Base-by-base conservation (phyloP, 1,139 yeast species). In the Yamadazyma kanchanaburiensis region DNA sequence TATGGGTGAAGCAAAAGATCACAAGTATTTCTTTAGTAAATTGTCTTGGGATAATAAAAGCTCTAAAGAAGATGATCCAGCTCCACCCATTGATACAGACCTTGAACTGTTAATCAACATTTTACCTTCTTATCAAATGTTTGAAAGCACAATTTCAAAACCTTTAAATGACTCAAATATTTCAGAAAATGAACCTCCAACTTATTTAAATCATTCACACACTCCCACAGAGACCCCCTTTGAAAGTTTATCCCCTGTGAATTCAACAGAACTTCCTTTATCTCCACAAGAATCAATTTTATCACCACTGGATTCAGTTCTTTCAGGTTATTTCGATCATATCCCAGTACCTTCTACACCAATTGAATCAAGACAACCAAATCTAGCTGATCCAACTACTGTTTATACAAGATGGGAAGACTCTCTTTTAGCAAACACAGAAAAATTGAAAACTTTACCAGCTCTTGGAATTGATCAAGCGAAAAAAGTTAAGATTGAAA, bases 51-150 rank as follows among this genome's bases (percentile, higher is more conserved):
- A 32, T 4, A n/a, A 22, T 5, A 12, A 22, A 4, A 13, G 38
- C 3, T n/a, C n/a, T n/a, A n/a, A n/a, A n/a, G n/a, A n/a, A n/a
- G n/a, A n/a, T n/a, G n/a, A n/a, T n/a, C n/a, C n/a, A n/a, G n/a
- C n/a, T n/a, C n/a, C n/a, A n/a, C n/a, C n/a, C n/a, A n/a, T 11
- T 11, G 28, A 25, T 12, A 30, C 23, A 3, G 40, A 38, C 16
- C 18, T 15, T 14, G 25, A 30, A 5, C 21, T 27, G 16, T 18
- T 63, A 28, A 42, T 62, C 27, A 62, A 55, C 37, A 64, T 64
- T 25, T 54, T 64, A 16, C 71, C 71, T 2, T 62, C 69, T 5
- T 64, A 64, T 38, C 66, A 62, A 27, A 63, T 64, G 64, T 61
- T 56, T 37, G 60, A 60, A 37, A 56, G 63, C 13, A 63, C 66